Evolutionary conservation across 768 basidiomycete species (phyloP), one percentile per base, ranked within the genome.

Genomic region (Rhizopogon sp.): DNA sequence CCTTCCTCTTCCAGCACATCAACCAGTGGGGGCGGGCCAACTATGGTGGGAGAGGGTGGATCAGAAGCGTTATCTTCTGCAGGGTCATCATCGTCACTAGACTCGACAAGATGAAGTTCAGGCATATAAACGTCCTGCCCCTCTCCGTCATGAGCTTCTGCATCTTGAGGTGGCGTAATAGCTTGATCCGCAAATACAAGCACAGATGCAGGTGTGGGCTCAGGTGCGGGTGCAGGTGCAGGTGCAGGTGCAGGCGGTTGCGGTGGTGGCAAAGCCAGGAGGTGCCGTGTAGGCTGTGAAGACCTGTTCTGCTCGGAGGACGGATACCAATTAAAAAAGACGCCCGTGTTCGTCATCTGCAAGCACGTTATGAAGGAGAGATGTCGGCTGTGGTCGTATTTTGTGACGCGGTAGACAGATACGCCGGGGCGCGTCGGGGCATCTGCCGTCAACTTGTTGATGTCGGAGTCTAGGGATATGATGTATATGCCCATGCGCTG

Each of bases 281-380:
- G 13, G 51, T 10, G 16, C 31, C 10, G 44, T 3, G 40, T 8
- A 9, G n/a, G n/a, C 14, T 47, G 55, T 20, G 8, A 31, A 2
- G 6, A 16, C 13, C 16, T 42, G 14, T 10, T 40, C 3, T 33
- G n/a, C 11, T n/a, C 43, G 6, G 54, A 56, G 0, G 68, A 60
- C 5, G 55, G 67, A 67, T 73, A 70, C 71, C 76, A 80, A 53
- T 78, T 82, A 37, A 82, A 58, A 56, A 73, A 84, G 11, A 84
- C 56, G 0, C 76, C 78, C 0, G 79, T 79, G 28, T 79, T 75
- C 0, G 79, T 79, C 69, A 83, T 74, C 62, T 83, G 81, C 20
- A 84, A 71, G 60, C 81, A 84, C 25, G 74, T 74, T n/a, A 82
- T 62, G 37, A 41, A 57, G 20, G 61, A 53, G n/a, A 66, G 59